Evolutionary conservation across 345 rosid genomes (phyloP).

Genomic region (Kandelia obovata): DNA sequence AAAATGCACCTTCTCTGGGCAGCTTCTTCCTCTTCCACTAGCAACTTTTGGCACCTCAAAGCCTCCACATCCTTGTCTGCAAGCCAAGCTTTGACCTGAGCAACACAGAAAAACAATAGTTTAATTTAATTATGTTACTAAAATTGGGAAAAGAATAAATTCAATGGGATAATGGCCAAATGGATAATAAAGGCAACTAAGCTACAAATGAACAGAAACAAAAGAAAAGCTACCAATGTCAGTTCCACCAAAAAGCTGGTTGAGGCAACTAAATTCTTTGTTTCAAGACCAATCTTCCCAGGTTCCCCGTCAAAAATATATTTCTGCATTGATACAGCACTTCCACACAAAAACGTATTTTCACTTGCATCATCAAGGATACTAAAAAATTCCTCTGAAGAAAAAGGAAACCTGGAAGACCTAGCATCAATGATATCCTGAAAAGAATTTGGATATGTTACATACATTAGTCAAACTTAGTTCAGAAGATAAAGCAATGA

Average conservation of each 20-base stretch:
- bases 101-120: conserved; percentile 7
- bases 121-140: neutral
- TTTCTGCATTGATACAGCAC: conserved; percentile 70
- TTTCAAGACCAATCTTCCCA: conserved; percentile 73
- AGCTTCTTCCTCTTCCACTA: conserved; percentile 97
- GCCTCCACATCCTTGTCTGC: conserved; percentile 95
- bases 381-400: conserved; percentile 70
- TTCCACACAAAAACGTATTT: conserved; percentile 68
- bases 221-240: conserved; percentile 55
- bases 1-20: conserved; percentile 68
- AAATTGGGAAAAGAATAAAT: too few relatives aligned
- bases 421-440: conserved; percentile 82
- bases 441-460: conserved; percentile 20
- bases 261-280: conserved; percentile 79
- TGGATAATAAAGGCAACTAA: neutral
- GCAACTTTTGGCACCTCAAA: conserved; percentile 81
- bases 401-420: conserved; percentile 62
- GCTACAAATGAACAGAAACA: conserved; percentile 6
- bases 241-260: conserved; percentile 85
- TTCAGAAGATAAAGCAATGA: conserved; percentile 14
- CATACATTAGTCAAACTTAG: neutral
- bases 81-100: conserved; percentile 81
- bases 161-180: too few relatives aligned
- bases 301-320: conserved; percentile 87
- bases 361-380: conserved; percentile 98